Conservation (phyloP, 352 stramenopile genomes). For the Globisporangium megalacanthum region DNA sequence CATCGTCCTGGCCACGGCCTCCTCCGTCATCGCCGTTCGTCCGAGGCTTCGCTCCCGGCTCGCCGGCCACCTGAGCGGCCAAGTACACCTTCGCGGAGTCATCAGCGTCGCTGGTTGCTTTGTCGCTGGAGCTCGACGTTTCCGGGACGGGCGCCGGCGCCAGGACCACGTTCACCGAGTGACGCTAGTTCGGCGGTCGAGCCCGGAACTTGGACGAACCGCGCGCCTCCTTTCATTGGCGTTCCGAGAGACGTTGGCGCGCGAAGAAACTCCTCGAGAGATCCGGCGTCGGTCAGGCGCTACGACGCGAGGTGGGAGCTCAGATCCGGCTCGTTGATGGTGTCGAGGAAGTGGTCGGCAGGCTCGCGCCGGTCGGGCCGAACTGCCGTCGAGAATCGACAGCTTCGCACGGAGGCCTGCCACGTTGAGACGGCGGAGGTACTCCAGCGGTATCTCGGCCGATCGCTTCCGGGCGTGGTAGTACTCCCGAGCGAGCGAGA, state of each 20-base stretch:
- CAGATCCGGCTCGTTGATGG: constrained; percentile 6
- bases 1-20: neutral
- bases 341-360: constrained; percentile 15
- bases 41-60: neutral
- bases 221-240: constrained; percentile 2
- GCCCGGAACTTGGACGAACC: neutral
- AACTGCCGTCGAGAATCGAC: neutral
- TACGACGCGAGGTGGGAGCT: constrained; percentile 1
- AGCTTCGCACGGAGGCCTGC: constrained; percentile 7
- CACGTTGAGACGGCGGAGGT: constrained; percentile 6
- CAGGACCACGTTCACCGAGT: neutral
- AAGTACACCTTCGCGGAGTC: neutral
- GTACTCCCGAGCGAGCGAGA: constrained; percentile 13
- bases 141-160: too few species aligned
- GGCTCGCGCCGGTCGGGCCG: constrained; percentile 3
- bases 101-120: neutral
- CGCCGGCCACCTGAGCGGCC: neutral
- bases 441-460: constrained; percentile 6
- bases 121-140: neutral
- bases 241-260: neutral
- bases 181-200: neutral
- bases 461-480: constrained; percentile 3
- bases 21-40: too few species aligned
- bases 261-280: constrained; percentile 1
- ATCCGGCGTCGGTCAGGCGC: neutral